Conservation (phyloP, 257 asterid genomes). For the Solanum raphanifolium region DNA sequence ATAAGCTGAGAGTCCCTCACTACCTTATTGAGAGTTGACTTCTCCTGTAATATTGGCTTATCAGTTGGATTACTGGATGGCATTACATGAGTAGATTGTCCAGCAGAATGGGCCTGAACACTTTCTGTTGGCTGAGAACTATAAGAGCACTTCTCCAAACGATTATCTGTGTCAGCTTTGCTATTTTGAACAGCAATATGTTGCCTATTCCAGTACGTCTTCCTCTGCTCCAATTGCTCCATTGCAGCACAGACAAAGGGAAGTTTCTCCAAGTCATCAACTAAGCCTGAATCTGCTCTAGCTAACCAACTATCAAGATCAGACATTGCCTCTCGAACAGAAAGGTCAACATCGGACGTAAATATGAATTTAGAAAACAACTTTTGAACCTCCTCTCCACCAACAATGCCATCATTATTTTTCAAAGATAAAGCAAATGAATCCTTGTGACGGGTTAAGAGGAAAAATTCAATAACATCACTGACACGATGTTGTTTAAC, state of each 20-base stretch:
- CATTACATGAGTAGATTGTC: constrained; percentile 6
- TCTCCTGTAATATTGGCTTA: constrained; percentile 15
- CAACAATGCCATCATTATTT: constrained; percentile 21
- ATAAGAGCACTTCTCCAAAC: constrained; percentile 1
- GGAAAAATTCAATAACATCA: constrained; percentile 52
- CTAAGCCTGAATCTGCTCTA: constrained; percentile 82
- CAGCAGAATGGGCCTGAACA: neutral
- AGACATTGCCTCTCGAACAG: constrained; percentile 76
- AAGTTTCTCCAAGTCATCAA: constrained; percentile 86
- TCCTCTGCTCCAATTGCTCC: constrained; percentile 65
- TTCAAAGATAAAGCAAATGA: constrained; percentile 53
- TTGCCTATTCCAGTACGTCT: constrained; percentile 67
- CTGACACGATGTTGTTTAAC: constrained; percentile 58
- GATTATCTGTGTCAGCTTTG: constrained; percentile 10
- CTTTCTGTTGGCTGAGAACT: constrained; percentile 27
- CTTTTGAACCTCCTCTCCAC: constrained; percentile 38
- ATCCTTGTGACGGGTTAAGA: constrained; percentile 68
- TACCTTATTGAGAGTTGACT: constrained; percentile 17
- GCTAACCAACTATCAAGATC: constrained; percentile 94
- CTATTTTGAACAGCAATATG: constrained; percentile 14
- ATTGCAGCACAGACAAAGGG: constrained; percentile 89
- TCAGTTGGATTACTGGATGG: constrained; percentile 12
- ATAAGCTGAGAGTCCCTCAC: constrained; percentile 18
- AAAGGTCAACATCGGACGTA: constrained; percentile 80
- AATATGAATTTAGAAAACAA: constrained; percentile 71